These are phyloP conservation scores for Suillus subluteus DNA, from an alignment of 768 basidiomycete species.

Conservation along the genomic window DNA sequence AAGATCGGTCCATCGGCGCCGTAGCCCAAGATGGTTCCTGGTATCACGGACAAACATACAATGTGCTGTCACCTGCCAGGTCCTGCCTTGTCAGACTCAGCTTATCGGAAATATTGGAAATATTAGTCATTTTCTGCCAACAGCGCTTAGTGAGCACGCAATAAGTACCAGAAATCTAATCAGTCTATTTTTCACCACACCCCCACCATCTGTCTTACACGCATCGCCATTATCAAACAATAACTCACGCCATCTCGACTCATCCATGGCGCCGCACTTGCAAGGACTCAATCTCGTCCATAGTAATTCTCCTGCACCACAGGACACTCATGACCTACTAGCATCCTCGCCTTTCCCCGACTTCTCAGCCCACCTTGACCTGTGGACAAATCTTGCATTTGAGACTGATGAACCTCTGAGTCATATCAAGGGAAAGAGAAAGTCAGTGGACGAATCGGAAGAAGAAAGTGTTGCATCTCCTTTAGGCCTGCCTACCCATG, in stretches of 20 bases:
- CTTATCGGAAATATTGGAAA: neutral
- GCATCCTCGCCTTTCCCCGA: conserved; percentile 70
- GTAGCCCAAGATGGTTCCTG: neutral
- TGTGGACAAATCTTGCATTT: conserved; percentile 85
- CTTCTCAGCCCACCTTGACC: conserved; percentile 73
- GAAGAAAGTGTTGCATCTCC: conserved; percentile 36
- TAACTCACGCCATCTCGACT: conserved; percentile 6
- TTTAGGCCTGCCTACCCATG: conserved; percentile 44
- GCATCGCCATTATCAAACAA: neutral
- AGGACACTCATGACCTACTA: conserved; percentile 59
- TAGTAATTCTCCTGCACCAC: conserved; percentile 46
- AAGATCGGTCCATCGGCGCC: neutral
- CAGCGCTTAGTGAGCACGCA: conserved; percentile 18
- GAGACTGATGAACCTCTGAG: conserved; percentile 67
- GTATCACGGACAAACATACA: neutral
- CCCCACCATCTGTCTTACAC: conserved; percentile 4
- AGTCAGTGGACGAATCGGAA: conserved; percentile 40
- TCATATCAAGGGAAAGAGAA: conserved; percentile 37
- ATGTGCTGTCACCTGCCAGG: neutral
- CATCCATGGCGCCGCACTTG: conserved; percentile 67
- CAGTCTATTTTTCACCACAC: conserved; percentile 18
- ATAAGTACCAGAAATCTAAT: conserved; percentile 19
- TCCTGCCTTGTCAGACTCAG: neutral
- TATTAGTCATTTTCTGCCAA: conserved; percentile 12
- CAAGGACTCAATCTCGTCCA: conserved; percentile 85